Percentiles rank a stretch among this genome's conserved stretches.
Conservation (phyloP, 2,329 filamentous ascomycete genomes). For the Chrysoporthe austroafricana region DNA sequence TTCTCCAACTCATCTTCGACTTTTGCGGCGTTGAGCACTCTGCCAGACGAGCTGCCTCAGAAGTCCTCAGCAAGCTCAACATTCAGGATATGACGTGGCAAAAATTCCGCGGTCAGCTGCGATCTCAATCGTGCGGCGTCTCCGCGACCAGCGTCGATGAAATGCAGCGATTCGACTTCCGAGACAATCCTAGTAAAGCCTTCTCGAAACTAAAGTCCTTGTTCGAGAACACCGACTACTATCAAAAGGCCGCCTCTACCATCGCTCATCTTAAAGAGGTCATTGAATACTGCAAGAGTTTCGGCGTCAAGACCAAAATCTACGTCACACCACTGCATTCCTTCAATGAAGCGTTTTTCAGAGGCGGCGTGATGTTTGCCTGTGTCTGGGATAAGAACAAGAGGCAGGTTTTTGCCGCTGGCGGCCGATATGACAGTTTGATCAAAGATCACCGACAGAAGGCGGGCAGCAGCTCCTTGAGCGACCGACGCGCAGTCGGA, state of each 20-base stretch:
- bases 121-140: constrained; percentile 79
- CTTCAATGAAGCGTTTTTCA: constrained; percentile 89
- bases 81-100: constrained; percentile 80
- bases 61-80: constrained; percentile 85
- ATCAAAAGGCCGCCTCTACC: constrained; percentile 74
- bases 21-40: constrained; percentile 77
- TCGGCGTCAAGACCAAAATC: constrained; percentile 76
- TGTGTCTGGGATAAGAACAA: constrained; percentile 86
- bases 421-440: constrained; percentile 88
- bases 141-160: constrained; percentile 91
- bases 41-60: constrained; percentile 74
- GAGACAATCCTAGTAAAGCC: constrained; percentile 62
- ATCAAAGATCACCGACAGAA: constrained; percentile 82
- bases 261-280: constrained; percentile 83
- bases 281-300: constrained; percentile 73
- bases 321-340: constrained; percentile 86
- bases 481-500: constrained; percentile 81
- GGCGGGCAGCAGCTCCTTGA: constrained; percentile 47
- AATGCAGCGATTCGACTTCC: constrained; percentile 87
- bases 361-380: constrained; percentile 84
- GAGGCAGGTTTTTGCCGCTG: constrained; percentile 86
- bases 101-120: constrained; percentile 79
- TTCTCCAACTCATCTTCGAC: constrained; percentile 87
- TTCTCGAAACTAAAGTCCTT: constrained; percentile 62
- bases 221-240: constrained; percentile 67